Percentiles rank a stretch among this genome's conserved stretches.
phyloP scores from a whole-genome alignment of 495 filamentous ascomycete species.

The Lophiostoma macrostomum region DNA sequence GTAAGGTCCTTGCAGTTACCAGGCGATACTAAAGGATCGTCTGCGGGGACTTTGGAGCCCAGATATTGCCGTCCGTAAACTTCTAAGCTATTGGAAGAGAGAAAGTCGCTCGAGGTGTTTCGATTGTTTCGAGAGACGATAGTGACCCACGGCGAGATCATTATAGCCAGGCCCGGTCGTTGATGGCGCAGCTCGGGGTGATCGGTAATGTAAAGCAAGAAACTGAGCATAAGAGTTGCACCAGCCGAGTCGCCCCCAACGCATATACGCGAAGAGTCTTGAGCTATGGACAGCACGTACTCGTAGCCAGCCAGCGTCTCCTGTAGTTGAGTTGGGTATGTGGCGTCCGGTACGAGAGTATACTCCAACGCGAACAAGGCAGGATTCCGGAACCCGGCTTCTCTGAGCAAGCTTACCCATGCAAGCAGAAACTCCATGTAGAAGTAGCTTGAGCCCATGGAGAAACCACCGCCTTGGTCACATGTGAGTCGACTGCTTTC shows the following conservation, averaged over 20 bases:
- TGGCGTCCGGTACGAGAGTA: conserved; percentile 68
- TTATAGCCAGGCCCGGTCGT: conserved; percentile 57
- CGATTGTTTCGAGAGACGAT: conserved; percentile 54
- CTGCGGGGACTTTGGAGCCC: conserved; percentile 44
- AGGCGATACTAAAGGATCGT: conserved; percentile 62
- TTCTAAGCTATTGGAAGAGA: conserved; percentile 54
- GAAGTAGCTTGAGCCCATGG: conserved; percentile 74
- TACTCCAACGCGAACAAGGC: conserved; percentile 78
- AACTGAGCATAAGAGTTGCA: conserved; percentile 62
- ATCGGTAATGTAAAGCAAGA: conserved; percentile 58
- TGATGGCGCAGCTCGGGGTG: conserved; percentile 43
- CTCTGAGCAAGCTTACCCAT: conserved; percentile 57
- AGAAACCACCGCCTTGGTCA: conserved; percentile 63
- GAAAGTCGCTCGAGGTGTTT: conserved; percentile 61
- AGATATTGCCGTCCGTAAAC: conserved; percentile 64
- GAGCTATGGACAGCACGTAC: conserved; percentile 55
- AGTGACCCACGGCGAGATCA: conserved; percentile 54
- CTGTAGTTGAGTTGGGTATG: conserved; percentile 65
- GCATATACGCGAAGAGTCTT: conserved; percentile 56
- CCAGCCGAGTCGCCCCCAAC: conserved; percentile 74
- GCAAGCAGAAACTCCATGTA: conserved; percentile 76
- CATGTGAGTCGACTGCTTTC: not conserved
- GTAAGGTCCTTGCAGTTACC: conserved; percentile 60
- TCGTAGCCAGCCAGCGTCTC: conserved; percentile 64
- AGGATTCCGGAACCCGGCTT: conserved; percentile 63